phyloP scores from a whole-genome alignment of 1,284 basidiomycete species.

The Cryptococcus hybrid region DNA sequence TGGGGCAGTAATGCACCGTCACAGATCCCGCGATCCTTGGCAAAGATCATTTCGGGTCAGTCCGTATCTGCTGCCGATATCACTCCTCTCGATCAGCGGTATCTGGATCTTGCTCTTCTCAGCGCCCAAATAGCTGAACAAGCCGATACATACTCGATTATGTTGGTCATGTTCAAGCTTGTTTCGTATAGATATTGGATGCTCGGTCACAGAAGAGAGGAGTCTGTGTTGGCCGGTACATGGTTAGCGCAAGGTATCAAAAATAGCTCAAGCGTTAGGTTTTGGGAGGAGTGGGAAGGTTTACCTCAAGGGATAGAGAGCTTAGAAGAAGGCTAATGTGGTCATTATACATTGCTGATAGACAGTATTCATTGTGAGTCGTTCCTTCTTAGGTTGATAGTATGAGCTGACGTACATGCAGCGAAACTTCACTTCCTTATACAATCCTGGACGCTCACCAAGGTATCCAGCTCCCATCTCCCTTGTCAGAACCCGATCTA shows the following conservation, averaged over 20 bases:
- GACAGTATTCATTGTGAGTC: constrained; percentile 38
- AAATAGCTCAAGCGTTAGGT: constrained; percentile 40
- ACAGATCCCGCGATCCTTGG: constrained; percentile 18
- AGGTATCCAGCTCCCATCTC: constrained; percentile 39
- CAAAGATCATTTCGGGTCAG: constrained; percentile 20
- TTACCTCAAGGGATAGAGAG: constrained; percentile 42
- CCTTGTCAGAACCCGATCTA: constrained; percentile 41
- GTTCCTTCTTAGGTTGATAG: neutral
- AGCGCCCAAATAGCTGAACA: constrained; percentile 37
- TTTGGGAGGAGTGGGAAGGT: constrained; percentile 46
- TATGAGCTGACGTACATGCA: constrained; percentile 5
- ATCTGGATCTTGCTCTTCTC: constrained; percentile 40
- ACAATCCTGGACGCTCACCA: constrained; percentile 43
- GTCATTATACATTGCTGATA: constrained; percentile 41
- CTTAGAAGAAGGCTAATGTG: constrained; percentile 43
- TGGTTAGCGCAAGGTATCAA: constrained; percentile 42
- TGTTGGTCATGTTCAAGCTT: constrained; percentile 45
- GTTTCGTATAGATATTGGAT: constrained; percentile 38
- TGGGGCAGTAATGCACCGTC: neutral
- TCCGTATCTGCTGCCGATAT: constrained; percentile 22
- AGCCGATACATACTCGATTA: constrained; percentile 35
- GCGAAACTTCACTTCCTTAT: constrained; percentile 42
- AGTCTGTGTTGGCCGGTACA: constrained; percentile 27
- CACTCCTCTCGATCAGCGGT: constrained; percentile 43
- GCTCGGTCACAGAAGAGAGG: constrained; percentile 16